These are phyloP conservation scores for Calycina marina DNA, from an alignment of 2,329 filamentous ascomycete genomes.

Conservation along the genomic window DNA sequence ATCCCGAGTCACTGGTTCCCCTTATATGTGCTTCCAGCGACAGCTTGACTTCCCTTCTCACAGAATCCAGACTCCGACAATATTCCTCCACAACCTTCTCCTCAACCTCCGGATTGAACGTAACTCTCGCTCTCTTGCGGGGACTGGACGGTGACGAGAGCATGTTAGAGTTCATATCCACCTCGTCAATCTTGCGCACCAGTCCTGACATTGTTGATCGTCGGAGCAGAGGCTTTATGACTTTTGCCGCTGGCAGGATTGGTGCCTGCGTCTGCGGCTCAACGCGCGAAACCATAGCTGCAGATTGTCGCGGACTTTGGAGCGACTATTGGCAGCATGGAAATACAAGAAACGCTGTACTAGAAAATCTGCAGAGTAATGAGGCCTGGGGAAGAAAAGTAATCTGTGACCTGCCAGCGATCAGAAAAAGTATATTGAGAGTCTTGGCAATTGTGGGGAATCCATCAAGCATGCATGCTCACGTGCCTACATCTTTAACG, in stretches of 20 bases:
- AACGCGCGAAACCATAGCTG: constrained; percentile 17
- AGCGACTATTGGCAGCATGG: constrained; percentile 8
- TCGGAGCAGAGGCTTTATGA: constrained; percentile 19
- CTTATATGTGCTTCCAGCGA: constrained; percentile 38
- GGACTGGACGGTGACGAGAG: constrained; percentile 15
- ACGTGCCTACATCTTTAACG: too few relatives aligned
- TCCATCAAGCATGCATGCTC: too few relatives aligned
- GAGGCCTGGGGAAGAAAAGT: too few relatives aligned
- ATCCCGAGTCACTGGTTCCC: constrained; percentile 41
- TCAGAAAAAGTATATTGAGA: too few relatives aligned
- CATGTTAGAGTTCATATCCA: constrained; percentile 14
- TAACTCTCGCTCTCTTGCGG: constrained; percentile 18
- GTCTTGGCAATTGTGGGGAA: too few relatives aligned
- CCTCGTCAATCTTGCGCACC: constrained; percentile 17
- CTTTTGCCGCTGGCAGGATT: constrained; percentile 5
- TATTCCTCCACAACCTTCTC: constrained; percentile 21
- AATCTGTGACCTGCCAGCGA: too few relatives aligned
- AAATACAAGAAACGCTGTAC: too few relatives aligned
- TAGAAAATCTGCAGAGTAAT: too few relatives aligned
- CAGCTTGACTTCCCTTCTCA: constrained; percentile 21
- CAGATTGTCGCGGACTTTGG: background rate
- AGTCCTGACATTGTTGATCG: constrained; percentile 16
- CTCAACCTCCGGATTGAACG: constrained; percentile 22
- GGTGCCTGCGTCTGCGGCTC: constrained; percentile 8
- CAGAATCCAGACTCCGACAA: constrained; percentile 14